Percentiles rank a stretch among this genome's conserved stretches.
Conservation (phyloP, 2,329 filamentous ascomycete species). For the Paraconiothyrium sp. region DNA sequence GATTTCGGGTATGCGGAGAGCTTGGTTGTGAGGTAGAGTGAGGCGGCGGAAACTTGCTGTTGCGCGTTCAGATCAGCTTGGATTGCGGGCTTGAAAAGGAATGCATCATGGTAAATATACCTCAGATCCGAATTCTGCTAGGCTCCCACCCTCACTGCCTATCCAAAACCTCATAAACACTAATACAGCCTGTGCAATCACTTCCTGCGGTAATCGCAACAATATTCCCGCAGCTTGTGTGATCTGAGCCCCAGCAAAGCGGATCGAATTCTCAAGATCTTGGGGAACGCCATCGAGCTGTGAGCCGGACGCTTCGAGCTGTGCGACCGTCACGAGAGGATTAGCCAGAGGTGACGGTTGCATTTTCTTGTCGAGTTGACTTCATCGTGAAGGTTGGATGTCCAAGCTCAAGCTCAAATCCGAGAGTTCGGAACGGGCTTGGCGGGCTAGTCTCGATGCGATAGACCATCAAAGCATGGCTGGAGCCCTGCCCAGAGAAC, state of each 20-base stretch:
- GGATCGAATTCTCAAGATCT: constrained; percentile 76
- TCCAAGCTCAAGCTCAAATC: constrained; percentile 18
- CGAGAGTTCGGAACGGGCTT: constrained; percentile 14
- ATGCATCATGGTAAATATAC: constrained; percentile 53
- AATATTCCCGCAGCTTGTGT: constrained; percentile 83
- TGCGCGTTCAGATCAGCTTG: constrained; percentile 2
- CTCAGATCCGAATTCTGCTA: constrained; percentile 64
- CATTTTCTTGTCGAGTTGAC: constrained; percentile 26
- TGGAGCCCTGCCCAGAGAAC: too few species aligned
- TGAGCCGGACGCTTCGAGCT: constrained; percentile 68
- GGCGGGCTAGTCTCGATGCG: neutral
- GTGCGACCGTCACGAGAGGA: constrained; percentile 75
- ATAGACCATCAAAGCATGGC: neutral
- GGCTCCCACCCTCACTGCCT: constrained; percentile 61
- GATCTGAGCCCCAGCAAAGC: constrained; percentile 75
- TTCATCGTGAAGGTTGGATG: constrained; percentile 1
- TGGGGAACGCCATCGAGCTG: constrained; percentile 67
- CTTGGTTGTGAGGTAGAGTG: constrained; percentile 84
- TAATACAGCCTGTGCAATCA: constrained; percentile 85
- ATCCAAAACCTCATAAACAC: constrained; percentile 85
- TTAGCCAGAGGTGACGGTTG: constrained; percentile 65
- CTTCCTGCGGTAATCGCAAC: constrained; percentile 83
- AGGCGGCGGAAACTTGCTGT: constrained; percentile 82
- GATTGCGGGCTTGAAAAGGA: neutral
- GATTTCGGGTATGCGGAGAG: constrained; percentile 79